phyloP scores from a whole-genome alignment of 148 eudicot genomes.

The Arctostaphylos glauca region DNA sequence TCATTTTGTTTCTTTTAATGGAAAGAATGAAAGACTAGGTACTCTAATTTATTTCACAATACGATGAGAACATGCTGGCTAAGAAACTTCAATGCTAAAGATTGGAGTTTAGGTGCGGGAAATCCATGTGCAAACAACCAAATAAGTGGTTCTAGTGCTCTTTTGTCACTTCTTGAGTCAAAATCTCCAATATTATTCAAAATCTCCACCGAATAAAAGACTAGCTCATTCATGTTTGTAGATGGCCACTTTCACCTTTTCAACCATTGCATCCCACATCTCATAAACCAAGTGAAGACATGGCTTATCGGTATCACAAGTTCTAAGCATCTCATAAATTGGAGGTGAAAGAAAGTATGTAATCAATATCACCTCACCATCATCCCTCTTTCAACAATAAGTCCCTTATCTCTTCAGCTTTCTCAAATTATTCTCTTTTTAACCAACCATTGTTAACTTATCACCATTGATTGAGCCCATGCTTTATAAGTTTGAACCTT shows the following conservation, averaged over 20 bases:
- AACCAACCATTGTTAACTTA: neutral
- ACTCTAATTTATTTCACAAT: too few relatives aligned
- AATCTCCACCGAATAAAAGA: neutral
- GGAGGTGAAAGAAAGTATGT: neutral
- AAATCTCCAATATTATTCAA: neutral
- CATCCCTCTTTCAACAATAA: neutral
- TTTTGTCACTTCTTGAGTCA: neutral
- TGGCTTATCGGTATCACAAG: slow-evolving; percentile 2
- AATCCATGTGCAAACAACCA: too few relatives aligned
- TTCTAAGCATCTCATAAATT: neutral
- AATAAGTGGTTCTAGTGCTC: too few relatives aligned
- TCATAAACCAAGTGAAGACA: slow-evolving; percentile 8
- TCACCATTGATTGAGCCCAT: neutral
- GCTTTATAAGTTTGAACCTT: neutral
- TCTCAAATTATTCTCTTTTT: neutral
- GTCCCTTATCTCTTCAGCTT: neutral
- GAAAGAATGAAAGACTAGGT: neutral
- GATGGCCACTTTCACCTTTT: neutral
- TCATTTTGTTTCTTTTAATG: neutral
- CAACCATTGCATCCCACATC: slow-evolving; percentile 5
- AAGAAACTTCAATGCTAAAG: too few relatives aligned
- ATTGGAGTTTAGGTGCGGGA: too few relatives aligned
- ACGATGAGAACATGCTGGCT: too few relatives aligned
- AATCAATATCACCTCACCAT: neutral
- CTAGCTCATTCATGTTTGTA: neutral